Percentiles rank a stretch among this genome's conserved stretches.
phyloP scores from a whole-genome alignment of 129 eudicot genomes.

The Pseudognaphalium luteoalbum region DNA sequence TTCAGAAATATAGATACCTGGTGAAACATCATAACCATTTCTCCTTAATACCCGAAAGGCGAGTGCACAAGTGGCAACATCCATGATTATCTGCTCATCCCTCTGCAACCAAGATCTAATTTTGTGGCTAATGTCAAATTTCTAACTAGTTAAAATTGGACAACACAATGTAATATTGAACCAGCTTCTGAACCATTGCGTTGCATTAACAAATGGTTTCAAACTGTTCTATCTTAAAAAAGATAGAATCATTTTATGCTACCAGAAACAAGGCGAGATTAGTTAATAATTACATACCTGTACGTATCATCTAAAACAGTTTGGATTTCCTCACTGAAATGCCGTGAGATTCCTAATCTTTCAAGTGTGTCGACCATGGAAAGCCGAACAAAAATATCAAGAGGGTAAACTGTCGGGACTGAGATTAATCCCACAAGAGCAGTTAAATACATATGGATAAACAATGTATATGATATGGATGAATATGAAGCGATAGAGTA shows the following conservation, averaged over 20 bases:
- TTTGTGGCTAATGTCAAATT: background rate
- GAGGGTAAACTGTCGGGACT: constrained; percentile 77
- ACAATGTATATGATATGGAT: no score
- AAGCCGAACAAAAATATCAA: constrained; percentile 56
- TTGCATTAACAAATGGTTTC: no score
- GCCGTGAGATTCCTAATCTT: constrained; percentile 64
- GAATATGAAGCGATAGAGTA: no score
- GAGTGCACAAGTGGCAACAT: constrained; percentile 58
- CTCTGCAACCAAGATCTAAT: constrained; percentile 67
- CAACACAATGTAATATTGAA: no score
- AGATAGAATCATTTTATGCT: no score
- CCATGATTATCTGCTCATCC: constrained; percentile 65
- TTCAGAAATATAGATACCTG: no score
- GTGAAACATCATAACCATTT: constrained; percentile 58
- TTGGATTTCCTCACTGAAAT: constrained; percentile 58
- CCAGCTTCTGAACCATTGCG: no score
- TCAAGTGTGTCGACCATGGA: constrained; percentile 66
- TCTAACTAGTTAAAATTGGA: no score
- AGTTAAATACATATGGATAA: no score
- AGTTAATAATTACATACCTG: constrained; percentile 33
- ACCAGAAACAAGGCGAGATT: no score
- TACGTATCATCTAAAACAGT: constrained; percentile 64
- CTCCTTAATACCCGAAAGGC: constrained; percentile 68
- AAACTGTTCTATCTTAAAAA: no score
- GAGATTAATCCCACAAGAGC: no score